A percentile compares a stretch with the other conserved stretches of the same genome.
phyloP scores from a whole-genome alignment of 352 stramenopile species.

The Pythium volutum region DNA sequence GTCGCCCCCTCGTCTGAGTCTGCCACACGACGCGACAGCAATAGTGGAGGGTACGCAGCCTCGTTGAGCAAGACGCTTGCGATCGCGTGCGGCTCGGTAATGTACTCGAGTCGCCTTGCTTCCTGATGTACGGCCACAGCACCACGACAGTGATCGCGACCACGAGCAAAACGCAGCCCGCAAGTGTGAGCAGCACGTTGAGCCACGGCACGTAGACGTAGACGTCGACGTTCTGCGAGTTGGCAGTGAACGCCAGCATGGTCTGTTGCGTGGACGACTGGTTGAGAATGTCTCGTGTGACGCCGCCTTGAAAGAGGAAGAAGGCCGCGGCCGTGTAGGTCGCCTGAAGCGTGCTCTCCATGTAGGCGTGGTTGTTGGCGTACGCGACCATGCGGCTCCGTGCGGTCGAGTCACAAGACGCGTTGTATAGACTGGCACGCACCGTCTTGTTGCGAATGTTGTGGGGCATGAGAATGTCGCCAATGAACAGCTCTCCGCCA shows the following conservation, averaged over 20 bases:
- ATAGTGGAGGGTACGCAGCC: background rate
- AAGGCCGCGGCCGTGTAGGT: background rate
- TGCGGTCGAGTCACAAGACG: background rate
- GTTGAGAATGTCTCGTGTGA: background rate
- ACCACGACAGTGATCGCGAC: background rate
- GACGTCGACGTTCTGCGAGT: background rate
- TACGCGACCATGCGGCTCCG: background rate
- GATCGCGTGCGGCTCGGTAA: background rate
- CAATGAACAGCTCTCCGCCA: background rate
- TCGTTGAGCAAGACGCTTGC: constrained; percentile 3
- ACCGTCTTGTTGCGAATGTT: background rate
- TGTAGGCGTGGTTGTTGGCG: background rate
- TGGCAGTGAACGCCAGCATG: background rate
- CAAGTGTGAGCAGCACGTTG: background rate
- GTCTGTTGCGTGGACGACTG: background rate
- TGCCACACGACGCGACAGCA: background rate
- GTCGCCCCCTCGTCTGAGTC: background rate
- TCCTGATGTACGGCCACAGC: background rate
- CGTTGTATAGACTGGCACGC: background rate
- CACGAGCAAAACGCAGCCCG: background rate
- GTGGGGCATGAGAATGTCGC: background rate
- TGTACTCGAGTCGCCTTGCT: background rate
- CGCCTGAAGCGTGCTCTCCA: background rate
- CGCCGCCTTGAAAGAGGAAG: background rate
- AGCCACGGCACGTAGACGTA: constrained; percentile 5